A percentile compares a stretch with the other conserved stretches of the same genome.
Evolutionary conservation across 2,329 filamentous ascomycete species (phyloP).

Genomic region (Thermoascus crustaceus): DNA sequence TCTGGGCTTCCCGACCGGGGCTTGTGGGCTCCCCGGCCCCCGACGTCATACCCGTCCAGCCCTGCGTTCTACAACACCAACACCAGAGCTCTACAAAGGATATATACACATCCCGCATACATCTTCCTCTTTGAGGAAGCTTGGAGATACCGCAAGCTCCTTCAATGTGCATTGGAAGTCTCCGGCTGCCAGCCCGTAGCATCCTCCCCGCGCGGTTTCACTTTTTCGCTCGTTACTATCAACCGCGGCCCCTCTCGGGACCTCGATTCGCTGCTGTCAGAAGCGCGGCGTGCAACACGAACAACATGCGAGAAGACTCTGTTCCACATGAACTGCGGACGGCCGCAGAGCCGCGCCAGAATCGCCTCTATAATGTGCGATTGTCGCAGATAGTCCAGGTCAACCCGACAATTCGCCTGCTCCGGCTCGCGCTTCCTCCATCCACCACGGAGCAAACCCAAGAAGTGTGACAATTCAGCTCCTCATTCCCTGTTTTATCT

Average conservation of each 20-base stretch:
- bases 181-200: background rate
- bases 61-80: too few relatives aligned
- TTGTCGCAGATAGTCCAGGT: conserved; percentile 55
- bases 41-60: too few relatives aligned
- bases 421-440: conserved; percentile 54
- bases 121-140: too few relatives aligned
- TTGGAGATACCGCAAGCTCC: too few relatives aligned
- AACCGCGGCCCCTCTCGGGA: conserved; percentile 1
- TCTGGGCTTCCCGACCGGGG: too few relatives aligned
- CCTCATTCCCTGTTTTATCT: conserved; percentile 4
- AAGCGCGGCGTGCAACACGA: conserved; percentile 7
- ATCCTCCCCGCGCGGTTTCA: background rate
- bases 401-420: conserved; percentile 60
- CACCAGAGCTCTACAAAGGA: too few relatives aligned
- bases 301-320: conserved; percentile 27
- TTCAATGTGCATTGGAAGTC: background rate
- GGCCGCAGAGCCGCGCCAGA: conserved; percentile 61
- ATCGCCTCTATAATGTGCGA: conserved; percentile 55
- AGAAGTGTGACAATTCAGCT: conserved; percentile 39
- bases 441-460: conserved; percentile 22
- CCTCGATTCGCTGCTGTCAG: conserved; percentile 1
- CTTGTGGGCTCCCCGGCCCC: too few relatives aligned
- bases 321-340: conserved; percentile 62
- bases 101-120: too few relatives aligned
- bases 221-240: background rate